These are phyloP conservation scores for Tulasnella sp. DNA, from an alignment of 768 basidiomycete species.

Conservation along the genomic window DNA sequence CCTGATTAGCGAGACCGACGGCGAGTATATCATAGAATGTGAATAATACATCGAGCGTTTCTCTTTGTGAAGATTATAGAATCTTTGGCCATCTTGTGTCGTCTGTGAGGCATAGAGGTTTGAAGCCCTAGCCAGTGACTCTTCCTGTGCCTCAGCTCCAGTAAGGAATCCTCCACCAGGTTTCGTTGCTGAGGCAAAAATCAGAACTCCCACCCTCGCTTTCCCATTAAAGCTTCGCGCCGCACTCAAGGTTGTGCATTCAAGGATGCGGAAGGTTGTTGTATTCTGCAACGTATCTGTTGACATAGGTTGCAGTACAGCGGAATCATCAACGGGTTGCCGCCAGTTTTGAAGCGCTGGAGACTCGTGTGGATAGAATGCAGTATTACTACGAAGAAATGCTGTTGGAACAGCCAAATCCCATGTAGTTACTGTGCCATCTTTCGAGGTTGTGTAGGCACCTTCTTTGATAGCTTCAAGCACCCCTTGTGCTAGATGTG, in stretches of 20 bases:
- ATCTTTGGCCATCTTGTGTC: slow-evolving; percentile 40
- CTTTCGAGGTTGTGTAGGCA: too few relatives aligned
- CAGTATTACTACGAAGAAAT: too few relatives aligned
- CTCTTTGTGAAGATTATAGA: slow-evolving; percentile 48
- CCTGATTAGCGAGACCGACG: slow-evolving; percentile 47
- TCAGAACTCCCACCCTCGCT: slow-evolving; percentile 44
- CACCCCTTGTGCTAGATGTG: not conserved
- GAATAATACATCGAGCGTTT: slow-evolving; percentile 45
- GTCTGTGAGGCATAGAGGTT: slow-evolving; percentile 53
- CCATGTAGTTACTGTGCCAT: too few relatives aligned
- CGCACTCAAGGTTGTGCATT: too few relatives aligned
- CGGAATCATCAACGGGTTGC: too few relatives aligned
- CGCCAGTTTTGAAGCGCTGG: too few relatives aligned
- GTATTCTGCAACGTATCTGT: too few relatives aligned
- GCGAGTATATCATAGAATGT: slow-evolving; percentile 69
- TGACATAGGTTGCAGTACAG: too few relatives aligned
- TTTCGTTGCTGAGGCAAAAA: slow-evolving; percentile 62
- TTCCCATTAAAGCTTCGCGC: not conserved
- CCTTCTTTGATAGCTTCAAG: not conserved
- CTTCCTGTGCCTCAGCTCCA: slow-evolving; percentile 69
- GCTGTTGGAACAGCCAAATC: too few relatives aligned
- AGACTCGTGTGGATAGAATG: too few relatives aligned
- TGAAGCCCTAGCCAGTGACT: slow-evolving; percentile 64
- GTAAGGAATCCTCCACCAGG: slow-evolving; percentile 64
- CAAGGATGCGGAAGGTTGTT: too few relatives aligned